Conservation (phyloP, 2,329 filamentous ascomycete species). For the Aspergillus neoniger region DNA sequence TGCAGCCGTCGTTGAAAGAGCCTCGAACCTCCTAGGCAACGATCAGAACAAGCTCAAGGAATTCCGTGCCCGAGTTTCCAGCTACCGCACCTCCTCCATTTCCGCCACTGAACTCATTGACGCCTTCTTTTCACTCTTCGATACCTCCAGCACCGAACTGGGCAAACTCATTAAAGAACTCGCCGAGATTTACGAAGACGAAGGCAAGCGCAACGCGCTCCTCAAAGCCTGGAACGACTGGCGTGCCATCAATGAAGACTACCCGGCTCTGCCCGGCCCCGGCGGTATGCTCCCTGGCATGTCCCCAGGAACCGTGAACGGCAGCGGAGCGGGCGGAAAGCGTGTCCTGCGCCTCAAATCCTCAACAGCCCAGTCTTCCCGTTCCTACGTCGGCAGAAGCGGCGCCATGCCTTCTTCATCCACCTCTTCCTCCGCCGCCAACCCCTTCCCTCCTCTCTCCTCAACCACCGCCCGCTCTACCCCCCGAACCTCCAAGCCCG, state of each 20-base stretch:
- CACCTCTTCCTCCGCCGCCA: slow-evolving; percentile 34
- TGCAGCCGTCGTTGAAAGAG: slow-evolving; percentile 80
- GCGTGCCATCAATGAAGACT: slow-evolving; percentile 94
- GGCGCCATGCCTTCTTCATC: slow-evolving; percentile 45
- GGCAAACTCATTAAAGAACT: slow-evolving; percentile 90
- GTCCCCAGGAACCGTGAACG: slow-evolving; percentile 47
- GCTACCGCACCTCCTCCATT: slow-evolving; percentile 70
- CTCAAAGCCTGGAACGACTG: slow-evolving; percentile 91
- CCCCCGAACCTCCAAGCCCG: slow-evolving; percentile 19
- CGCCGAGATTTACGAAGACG: slow-evolving; percentile 87
- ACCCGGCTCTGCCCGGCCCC: slow-evolving; percentile 79
- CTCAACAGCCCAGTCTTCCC: slow-evolving; percentile 68
- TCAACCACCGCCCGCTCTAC: slow-evolving; percentile 28
- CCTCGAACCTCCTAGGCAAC: slow-evolving; percentile 76
- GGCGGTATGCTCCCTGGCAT: slow-evolving; percentile 65
- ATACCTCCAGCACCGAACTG: slow-evolving; percentile 75
- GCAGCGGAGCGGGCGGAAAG: slow-evolving; percentile 62
- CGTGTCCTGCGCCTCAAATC: slow-evolving; percentile 68
- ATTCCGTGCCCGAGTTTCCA: slow-evolving; percentile 79
- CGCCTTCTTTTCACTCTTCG: slow-evolving; percentile 82
- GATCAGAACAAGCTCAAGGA: slow-evolving; percentile 71
- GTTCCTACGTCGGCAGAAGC: slow-evolving; percentile 63
- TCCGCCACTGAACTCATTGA: slow-evolving; percentile 79
- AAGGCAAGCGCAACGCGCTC: slow-evolving; percentile 69
- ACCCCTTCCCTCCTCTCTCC: slow-evolving; percentile 51